Percentiles rank a stretch among this genome's conserved stretches.
These are phyloP conservation scores for Prunus armeniaca DNA, from an alignment of 306 rosid genomes.

Conservation along the genomic window DNA sequence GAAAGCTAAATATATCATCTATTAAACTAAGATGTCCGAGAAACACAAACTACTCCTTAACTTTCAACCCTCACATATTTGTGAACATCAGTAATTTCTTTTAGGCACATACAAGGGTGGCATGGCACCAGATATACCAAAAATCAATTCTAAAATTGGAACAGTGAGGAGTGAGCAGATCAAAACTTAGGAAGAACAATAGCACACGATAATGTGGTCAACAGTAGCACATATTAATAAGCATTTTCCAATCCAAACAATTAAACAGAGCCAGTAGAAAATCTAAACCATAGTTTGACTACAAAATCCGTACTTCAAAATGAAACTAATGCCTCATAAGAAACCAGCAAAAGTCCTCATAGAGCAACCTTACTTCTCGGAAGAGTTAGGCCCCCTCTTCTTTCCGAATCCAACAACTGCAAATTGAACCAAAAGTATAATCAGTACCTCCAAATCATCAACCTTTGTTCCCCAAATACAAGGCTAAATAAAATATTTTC, in stretches of 20 bases:
- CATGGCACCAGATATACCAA: neutral
- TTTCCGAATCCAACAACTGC: constrained; percentile 56
- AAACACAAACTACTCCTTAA: neutral
- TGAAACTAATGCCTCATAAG: constrained; percentile 1
- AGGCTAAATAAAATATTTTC: neutral
- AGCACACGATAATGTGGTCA: neutral
- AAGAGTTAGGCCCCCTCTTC: constrained; percentile 65
- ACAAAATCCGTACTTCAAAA: neutral
- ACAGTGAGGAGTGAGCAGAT: neutral
- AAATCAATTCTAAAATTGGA: neutral
- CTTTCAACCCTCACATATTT: too few species aligned
- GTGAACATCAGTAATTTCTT: neutral
- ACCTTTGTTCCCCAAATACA: neutral
- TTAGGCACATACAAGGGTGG: neutral
- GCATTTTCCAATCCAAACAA: neutral
- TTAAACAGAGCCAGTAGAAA: neutral
- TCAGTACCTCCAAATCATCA: neutral
- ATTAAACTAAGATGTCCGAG: neutral
- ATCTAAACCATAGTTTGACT: neutral
- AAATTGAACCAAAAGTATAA: neutral
- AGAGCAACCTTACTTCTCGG: constrained; percentile 41
- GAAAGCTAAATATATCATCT: too few species aligned
- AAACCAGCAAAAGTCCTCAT: neutral
- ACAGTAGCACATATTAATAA: constrained; percentile 1
- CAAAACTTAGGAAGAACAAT: neutral